Evolutionary conservation across 192 early-diverging fungal genomes (phyloP).

Genomic region (Haplosporangium gracile): DNA sequence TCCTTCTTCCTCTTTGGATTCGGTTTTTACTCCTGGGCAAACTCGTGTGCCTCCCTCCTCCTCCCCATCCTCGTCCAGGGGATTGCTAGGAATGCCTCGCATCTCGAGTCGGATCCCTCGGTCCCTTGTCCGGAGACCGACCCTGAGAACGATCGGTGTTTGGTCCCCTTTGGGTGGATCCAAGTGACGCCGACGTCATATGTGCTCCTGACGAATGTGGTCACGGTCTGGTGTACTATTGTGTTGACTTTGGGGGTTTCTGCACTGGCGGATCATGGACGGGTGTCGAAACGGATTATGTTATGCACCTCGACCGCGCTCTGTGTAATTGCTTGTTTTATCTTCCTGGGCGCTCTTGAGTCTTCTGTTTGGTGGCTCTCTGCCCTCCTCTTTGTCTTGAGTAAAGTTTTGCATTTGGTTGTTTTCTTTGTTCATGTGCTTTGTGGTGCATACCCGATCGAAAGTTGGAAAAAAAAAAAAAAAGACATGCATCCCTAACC

Average conservation of each 20-base stretch:
- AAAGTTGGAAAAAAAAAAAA: too few species aligned
- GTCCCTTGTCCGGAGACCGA: slow-evolving; percentile 24
- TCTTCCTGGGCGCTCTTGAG: slow-evolving; percentile 38
- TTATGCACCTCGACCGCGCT: slow-evolving; percentile 26
- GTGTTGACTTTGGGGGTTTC: slow-evolving; percentile 48
- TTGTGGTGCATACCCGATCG: background rate
- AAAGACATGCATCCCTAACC: background rate
- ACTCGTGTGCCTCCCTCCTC: slow-evolving; percentile 37
- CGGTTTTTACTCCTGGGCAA: slow-evolving; percentile 40
- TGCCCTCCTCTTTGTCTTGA: slow-evolving; percentile 25
- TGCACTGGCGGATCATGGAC: slow-evolving; percentile 57
- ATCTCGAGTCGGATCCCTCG: slow-evolving; percentile 28
- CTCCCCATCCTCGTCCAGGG: slow-evolving; percentile 45
- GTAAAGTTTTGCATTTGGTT: slow-evolving; percentile 14
- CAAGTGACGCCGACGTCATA: slow-evolving; percentile 41
- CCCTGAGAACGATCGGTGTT: slow-evolving; percentile 32
- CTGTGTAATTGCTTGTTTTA: slow-evolving; percentile 40
- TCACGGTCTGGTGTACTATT: slow-evolving; percentile 45
- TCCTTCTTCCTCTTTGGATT: slow-evolving; percentile 52
- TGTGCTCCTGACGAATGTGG: slow-evolving; percentile 44
- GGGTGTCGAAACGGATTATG: slow-evolving; percentile 25
- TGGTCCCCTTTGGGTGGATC: slow-evolving; percentile 49
- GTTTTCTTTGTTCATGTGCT: background rate
- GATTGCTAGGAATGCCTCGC: slow-evolving; percentile 21
- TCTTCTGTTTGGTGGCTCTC: slow-evolving; percentile 40